These are phyloP conservation scores for Bruguiera hainesii DNA, from an alignment of 441 rosid genomes.

Conservation along the genomic window DNA sequence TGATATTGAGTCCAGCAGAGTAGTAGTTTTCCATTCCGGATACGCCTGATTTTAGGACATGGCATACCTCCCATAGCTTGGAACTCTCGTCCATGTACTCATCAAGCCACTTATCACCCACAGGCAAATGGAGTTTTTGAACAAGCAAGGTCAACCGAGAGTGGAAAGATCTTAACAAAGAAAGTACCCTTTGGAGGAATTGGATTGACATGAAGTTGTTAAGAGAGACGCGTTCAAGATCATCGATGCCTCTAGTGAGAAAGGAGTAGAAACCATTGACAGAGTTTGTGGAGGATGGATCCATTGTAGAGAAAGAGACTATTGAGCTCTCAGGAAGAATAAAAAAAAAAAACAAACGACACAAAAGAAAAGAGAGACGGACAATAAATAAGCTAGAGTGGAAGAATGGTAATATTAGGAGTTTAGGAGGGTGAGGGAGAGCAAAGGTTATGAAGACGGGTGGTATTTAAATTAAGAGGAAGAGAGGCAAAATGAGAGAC, in stretches of 20 bases:
- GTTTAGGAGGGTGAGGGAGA: constrained; percentile 12
- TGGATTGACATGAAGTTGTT: constrained; percentile 85
- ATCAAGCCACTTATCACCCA: constrained; percentile 95
- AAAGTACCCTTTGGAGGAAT: constrained; percentile 72
- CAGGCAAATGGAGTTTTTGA: constrained; percentile 85
- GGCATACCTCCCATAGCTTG: constrained; percentile 93
- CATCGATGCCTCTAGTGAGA: constrained; percentile 77
- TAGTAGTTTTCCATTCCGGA: constrained; percentile 72
- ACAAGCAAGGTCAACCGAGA: constrained; percentile 71
- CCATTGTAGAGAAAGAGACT: constrained; percentile 33
- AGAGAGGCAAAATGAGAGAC: background rate
- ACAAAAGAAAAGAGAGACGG: background rate
- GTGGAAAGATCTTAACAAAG: constrained; percentile 76
- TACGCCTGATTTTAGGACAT: constrained; percentile 71
- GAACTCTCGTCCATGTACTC: constrained; percentile 98
- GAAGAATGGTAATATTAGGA: background rate
- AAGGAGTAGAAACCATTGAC: constrained; percentile 81
- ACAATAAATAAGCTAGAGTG: background rate
- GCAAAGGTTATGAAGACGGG: constrained; percentile 14
- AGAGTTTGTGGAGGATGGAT: constrained; percentile 62
- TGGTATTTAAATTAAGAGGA: constrained; percentile 22
- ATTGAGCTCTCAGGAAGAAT: background rate
- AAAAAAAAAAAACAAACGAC: background rate
- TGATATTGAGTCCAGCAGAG: constrained; percentile 58
- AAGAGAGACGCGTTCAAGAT: constrained; percentile 62